phyloP scores from a whole-genome alignment of 1,139 yeast genomes.

The Blastobotrys arbuscula region DNA sequence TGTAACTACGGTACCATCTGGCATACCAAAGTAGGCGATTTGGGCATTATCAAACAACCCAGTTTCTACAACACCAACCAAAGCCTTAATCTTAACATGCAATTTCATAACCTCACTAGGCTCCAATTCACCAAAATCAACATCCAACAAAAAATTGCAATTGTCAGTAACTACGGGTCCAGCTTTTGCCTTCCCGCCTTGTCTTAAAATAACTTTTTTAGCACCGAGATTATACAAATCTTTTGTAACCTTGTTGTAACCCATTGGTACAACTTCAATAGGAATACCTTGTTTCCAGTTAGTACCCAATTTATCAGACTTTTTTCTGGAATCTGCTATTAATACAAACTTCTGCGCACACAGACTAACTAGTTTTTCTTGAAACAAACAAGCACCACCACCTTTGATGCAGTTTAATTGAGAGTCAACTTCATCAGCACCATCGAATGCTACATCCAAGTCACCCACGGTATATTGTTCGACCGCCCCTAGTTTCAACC shows the following conservation, averaged over 20 bases:
- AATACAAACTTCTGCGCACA: slow-evolving; percentile 72
- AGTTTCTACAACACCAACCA: slow-evolving; percentile 96
- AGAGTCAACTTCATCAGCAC: slow-evolving; percentile 94
- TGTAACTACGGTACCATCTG: slow-evolving; percentile 58
- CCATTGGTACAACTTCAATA: slow-evolving; percentile 87
- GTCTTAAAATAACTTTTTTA: slow-evolving; percentile 58
- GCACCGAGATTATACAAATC: slow-evolving; percentile 61
- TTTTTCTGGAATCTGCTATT: slow-evolving; percentile 90
- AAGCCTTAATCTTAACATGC: slow-evolving; percentile 59
- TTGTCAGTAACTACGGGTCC: slow-evolving; percentile 99
- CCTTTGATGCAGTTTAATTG: slow-evolving; percentile 87
- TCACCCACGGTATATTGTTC: slow-evolving; percentile 64
- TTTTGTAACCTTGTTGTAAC: slow-evolving; percentile 68
- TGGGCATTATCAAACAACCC: slow-evolving; percentile 78
- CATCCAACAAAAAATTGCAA: slow-evolving; percentile 88
- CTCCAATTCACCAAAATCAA: slow-evolving; percentile 81
- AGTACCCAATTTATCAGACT: slow-evolving; percentile 61
- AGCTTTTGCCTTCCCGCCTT: slow-evolving; percentile 89
- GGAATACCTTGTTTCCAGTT: slow-evolving; percentile 92
- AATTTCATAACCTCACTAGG: slow-evolving; percentile 46
- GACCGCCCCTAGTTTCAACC: slow-evolving; percentile 69
- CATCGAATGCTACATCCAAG: slow-evolving; percentile 92
- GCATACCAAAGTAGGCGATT: slow-evolving; percentile 84
- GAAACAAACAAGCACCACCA: slow-evolving; percentile 97
- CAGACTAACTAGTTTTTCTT: slow-evolving; percentile 89